phyloP scores from a whole-genome alignment of 1,284 basidiomycete genomes.

The Marasmius oreades region DNA sequence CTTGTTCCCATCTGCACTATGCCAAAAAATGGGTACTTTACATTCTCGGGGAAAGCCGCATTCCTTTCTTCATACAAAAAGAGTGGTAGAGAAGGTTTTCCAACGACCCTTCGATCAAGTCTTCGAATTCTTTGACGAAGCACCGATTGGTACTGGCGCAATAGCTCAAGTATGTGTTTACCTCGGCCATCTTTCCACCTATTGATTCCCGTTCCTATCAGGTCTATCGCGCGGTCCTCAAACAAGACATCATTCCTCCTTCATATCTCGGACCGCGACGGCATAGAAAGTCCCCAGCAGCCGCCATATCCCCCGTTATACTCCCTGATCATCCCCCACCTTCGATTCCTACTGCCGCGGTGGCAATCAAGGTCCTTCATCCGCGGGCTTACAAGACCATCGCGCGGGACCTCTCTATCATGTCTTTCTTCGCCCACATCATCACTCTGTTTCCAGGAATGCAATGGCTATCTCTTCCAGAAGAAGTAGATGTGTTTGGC shows the following conservation, averaged over 20 bases:
- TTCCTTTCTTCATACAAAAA: constrained; percentile 76
- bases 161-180: constrained; percentile 79
- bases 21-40: constrained; percentile 80
- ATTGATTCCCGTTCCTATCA: constrained; percentile 24
- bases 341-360: constrained; percentile 73
- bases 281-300: constrained; percentile 41
- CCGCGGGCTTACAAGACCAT: constrained; percentile 84
- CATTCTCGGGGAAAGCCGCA: constrained; percentile 92
- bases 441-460: constrained; percentile 88
- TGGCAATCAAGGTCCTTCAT: constrained; percentile 96
- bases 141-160: constrained; percentile 94
- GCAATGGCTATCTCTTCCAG: constrained; percentile 94
- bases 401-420: constrained; percentile 86
- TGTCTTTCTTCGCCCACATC: constrained; percentile 86
- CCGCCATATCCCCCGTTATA: constrained; percentile 51
- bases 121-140: constrained; percentile 87
- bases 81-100: constrained; percentile 85
- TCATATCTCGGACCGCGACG: constrained; percentile 73
- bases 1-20: constrained; percentile 91
- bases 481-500: constrained; percentile 94
- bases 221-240: constrained; percentile 87
- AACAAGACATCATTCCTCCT: constrained; percentile 79
- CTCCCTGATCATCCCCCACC: constrained; percentile 54
- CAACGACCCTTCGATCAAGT: constrained; percentile 81
- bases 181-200: not conserved